Evolutionary conservation across 202 grass and related monocot species (phyloP).

Genomic region (Panicum hallii): DNA sequence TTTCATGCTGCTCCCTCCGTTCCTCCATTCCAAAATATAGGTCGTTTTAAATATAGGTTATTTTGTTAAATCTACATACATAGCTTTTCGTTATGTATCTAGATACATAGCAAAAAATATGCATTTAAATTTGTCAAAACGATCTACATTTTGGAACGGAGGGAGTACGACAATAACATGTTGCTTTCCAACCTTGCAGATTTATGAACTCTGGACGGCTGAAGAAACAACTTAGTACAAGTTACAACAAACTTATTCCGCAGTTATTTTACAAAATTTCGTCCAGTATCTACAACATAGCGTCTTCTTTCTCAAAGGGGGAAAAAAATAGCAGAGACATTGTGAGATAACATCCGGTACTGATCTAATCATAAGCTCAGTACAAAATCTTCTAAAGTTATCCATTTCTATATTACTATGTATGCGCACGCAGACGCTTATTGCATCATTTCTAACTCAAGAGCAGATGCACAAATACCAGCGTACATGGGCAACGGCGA

Average conservation of each 20-base stretch:
- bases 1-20: no score
- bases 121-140: no score
- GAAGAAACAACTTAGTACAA: neutral
- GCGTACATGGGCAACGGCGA: no score
- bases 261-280: neutral
- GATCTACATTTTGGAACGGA: no score
- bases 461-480: neutral
- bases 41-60: no score
- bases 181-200: neutral
- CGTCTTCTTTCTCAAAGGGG: neutral
- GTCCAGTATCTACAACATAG: neutral
- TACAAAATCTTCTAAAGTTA: constrained; percentile 25
- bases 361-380: neutral
- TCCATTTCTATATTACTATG: neutral
- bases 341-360: neutral
- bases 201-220: neutral
- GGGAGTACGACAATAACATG: neutral
- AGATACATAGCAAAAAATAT: no score
- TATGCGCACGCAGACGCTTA: neutral
- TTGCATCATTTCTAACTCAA: constrained; percentile 2
- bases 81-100: no score
- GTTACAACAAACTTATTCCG: neutral
- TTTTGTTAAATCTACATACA: no score
- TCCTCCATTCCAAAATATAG: no score
- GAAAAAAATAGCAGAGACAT: neutral